Evolutionary conservation across 2,329 filamentous ascomycete genomes (phyloP), one percentile per base, ranked within the genome.

Genomic region (Acarospora socialis): DNA sequence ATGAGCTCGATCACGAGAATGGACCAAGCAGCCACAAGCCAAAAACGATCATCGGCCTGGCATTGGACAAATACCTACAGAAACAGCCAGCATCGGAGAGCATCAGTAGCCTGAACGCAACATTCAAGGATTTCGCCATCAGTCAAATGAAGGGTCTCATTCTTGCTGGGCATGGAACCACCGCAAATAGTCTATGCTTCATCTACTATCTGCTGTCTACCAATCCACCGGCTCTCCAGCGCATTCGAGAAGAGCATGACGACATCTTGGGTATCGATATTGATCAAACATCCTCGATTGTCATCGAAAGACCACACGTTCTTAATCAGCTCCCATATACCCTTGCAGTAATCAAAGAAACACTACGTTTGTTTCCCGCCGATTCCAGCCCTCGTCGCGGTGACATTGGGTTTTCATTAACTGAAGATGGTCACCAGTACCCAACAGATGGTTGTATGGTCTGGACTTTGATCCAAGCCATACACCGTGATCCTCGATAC

Each of bases 81-180:
- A 28, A 16, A 16, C 5, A 5, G 4, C 5, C 8, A 21, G 15
- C 5, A 13, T 12, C 7, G 12, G 21, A 31, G 16, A 51, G 47
- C 15, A 41, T 32, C 2, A 41, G 50, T 2, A 20, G 37, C 0
- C 39, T 57, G 15, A 49, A 46, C n/a, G 35, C 43, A 0, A 37
- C 46, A 4, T 55, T 50, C 28, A 33, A 48, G 20, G 43, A 51
- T 2, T 45, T 43, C 4, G 43, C 53, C 3, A 39, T 58, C 15
- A 41, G 46, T 0, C 54, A 59, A 23, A 39, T 59, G 12, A 56
- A 55, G 30, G 50, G 52, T 0, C 57, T 59, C 33, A 43, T 59
- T 6, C 55, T 59, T 15, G 55, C 51, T 0, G 56, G 56, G 1
- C 49, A 56, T 25, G 56, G 59, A 25, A 58, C 52, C 3, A 57